These are phyloP conservation scores for Rhizomucor pusillus DNA, from an alignment of 371 early-diverging fungal species.

Conservation along the genomic window DNA sequence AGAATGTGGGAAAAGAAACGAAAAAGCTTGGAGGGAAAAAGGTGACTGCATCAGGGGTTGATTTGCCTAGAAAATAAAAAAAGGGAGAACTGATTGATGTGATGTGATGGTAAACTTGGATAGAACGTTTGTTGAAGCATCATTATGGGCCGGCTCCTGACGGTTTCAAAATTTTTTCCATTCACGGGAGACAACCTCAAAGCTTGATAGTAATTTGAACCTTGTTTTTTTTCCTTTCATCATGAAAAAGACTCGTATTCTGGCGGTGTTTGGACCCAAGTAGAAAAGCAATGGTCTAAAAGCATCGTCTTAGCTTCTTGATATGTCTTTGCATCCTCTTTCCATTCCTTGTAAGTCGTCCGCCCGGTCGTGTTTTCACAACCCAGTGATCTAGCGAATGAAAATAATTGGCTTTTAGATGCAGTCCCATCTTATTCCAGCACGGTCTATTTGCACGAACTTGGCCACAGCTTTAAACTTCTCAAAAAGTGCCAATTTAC, in stretches of 20 bases:
- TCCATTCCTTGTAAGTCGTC: constrained; percentile 45
- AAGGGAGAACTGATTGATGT: too few relatives aligned
- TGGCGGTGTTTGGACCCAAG: constrained; percentile 54
- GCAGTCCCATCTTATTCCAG: too few relatives aligned
- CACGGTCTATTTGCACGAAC: too few relatives aligned
- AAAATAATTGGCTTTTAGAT: too few relatives aligned
- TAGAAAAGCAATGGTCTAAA: constrained; percentile 44
- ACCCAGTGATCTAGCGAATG: too few relatives aligned
- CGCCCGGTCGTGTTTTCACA: too few relatives aligned
- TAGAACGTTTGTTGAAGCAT: too few relatives aligned
- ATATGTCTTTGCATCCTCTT: constrained; percentile 36
- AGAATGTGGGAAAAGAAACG: not conserved
- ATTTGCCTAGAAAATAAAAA: too few relatives aligned
- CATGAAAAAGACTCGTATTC: constrained; percentile 18
- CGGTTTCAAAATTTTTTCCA: too few relatives aligned
- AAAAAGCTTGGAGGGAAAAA: not conserved
- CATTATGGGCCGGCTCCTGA: too few relatives aligned
- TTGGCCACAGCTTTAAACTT: constrained; percentile 12
- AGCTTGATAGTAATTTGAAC: not conserved
- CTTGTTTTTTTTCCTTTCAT: not conserved
- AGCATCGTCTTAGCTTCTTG: constrained; percentile 40
- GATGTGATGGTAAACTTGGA: too few relatives aligned
- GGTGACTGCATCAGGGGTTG: not conserved
- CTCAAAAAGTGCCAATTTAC: constrained; percentile 40
- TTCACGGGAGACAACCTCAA: too few relatives aligned